phyloP scores from a whole-genome alignment of 768 basidiomycete genomes.

The Paxillus rubicundulus region DNA sequence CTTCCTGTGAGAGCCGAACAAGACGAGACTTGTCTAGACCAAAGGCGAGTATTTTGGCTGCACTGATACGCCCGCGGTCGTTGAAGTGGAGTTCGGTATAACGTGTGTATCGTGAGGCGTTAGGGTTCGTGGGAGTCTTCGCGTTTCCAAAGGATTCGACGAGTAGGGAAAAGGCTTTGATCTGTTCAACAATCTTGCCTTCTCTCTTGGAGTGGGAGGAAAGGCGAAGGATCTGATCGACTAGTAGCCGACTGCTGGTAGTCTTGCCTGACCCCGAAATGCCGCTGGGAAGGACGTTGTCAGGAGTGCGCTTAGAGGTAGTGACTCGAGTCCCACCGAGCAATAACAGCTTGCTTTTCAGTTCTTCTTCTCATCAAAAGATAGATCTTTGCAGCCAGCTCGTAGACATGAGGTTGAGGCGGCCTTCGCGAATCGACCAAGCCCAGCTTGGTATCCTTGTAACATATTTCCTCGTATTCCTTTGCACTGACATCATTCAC shows the following conservation, averaged over 20 bases:
- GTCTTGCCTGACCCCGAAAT: conserved; percentile 65
- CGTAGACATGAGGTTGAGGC: conserved; percentile 60
- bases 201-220: conserved; percentile 59
- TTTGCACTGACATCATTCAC: conserved; percentile 55
- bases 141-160: conserved; percentile 67
- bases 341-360: conserved; percentile 55
- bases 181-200: conserved; percentile 48
- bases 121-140: conserved; percentile 60
- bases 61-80: conserved; percentile 51
- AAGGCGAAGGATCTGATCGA: conserved; percentile 58
- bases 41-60: conserved; percentile 57
- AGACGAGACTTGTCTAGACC: conserved; percentile 64
- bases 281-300: conserved; percentile 40
- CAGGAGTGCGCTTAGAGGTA: conserved; percentile 12
- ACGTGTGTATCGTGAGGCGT: conserved; percentile 60
- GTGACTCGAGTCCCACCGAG: conserved; percentile 40
- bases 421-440: conserved; percentile 36
- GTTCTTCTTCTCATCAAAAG: conserved; percentile 52
- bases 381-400: conserved; percentile 59
- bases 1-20: conserved; percentile 51
- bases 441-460: conserved; percentile 49
- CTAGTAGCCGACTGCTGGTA: conserved; percentile 47
- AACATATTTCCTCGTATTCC: conserved; percentile 54
- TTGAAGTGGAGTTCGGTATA: conserved; percentile 64
- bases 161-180: conserved; percentile 51